These are phyloP conservation scores for Globisporangium cylindrosporum DNA, from an alignment of 352 stramenopile species.

Conservation along the genomic window DNA sequence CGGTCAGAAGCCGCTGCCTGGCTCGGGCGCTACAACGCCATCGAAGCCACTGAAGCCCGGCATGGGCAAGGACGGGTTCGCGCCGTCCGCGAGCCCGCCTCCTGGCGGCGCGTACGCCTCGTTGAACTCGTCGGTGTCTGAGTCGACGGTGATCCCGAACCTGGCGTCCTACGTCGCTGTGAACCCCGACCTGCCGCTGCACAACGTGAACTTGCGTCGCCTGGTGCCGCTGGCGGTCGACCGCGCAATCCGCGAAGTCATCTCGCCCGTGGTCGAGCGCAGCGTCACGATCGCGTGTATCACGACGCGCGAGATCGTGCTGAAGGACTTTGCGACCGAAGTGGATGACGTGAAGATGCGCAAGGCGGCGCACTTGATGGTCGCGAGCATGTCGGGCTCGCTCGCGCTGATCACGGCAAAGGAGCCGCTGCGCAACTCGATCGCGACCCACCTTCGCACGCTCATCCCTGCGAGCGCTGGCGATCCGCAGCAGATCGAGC, in stretches of 20 bases:
- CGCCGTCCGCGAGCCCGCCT: constrained; percentile 52
- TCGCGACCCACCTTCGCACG: constrained; percentile 95
- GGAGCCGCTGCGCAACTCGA: constrained; percentile 96
- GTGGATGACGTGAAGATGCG: constrained; percentile 93
- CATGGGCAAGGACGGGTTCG: constrained; percentile 44
- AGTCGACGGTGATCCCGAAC: constrained; percentile 98
- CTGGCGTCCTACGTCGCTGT: constrained; percentile 97
- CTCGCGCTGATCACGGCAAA: constrained; percentile 98
- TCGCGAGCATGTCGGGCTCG: constrained; percentile 97
- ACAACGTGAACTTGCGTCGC: constrained; percentile 93
- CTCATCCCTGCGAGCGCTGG: constrained; percentile 84
- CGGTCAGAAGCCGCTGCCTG: constrained; percentile 21
- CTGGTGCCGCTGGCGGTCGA: constrained; percentile 97
- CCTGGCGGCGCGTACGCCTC: constrained; percentile 26
- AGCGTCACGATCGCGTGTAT: constrained; percentile 99
- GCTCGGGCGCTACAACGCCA: constrained; percentile 37
- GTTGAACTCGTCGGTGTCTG: constrained; percentile 46
- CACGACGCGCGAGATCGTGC: constrained; percentile 96
- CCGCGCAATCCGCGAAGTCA: constrained; percentile 98
- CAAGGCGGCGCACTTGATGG: constrained; percentile 98
- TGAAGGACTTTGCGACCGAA: constrained; percentile 99
- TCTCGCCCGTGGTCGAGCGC: constrained; percentile 97
- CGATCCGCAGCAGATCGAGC: constrained; percentile 93
- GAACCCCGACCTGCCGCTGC: constrained; percentile 93
- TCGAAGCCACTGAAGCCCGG: constrained; percentile 49